Base-by-base conservation (phyloP, 2,329 filamentous ascomycete genomes). In the Akanthomyces lecanii region DNA sequence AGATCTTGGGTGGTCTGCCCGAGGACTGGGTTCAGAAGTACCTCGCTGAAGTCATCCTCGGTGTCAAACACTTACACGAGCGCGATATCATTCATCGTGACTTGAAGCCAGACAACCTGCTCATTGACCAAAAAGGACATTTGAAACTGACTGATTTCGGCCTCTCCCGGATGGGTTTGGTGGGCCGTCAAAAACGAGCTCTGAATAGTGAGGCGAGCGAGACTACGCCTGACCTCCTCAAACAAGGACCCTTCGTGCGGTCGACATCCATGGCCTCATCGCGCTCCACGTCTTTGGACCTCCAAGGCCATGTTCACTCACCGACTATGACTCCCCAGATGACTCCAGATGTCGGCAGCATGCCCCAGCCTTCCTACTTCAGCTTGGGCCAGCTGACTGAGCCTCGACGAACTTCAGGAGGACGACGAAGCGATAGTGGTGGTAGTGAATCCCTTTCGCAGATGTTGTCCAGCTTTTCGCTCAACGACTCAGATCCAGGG, bases 1-100 rank as follows among this genome's bases (percentile, higher is more conserved):
- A 98, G 74, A 88, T 97, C 30, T 83, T 99, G 1, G 93, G 93
- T 36, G 92, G 91, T 3, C 81, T 99, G 25, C 90, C 93, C 0
- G 96, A 99, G 77, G 94, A 98, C 68, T 99, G 96, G 96, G 92
- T 91, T 4, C 96, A 96, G 79, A 98, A 97, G 73, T 99, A 99
- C 72, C 83, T 98, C 45, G 95, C 91, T 3, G 95, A 99, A 77
- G 94, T 99, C 51, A 89, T 99, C 58, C 82, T 98, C n/a, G 95
- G 96, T 21, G 92, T 99, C 44, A 92, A 99, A 73, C 93, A 99
- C 79, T 81, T 99, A 53, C 95, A 99, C 77, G 91, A 89, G 72
- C 87, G 94, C 64, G 92, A 94, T 64, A 97, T 99, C 72, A 94
- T 99, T 51, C 96, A 99, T 76, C 90, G 95, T 70, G 95, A 99